Evolutionary conservation across 306 rosid species (phyloP).

Genomic region (Cucumis cinereus): DNA sequence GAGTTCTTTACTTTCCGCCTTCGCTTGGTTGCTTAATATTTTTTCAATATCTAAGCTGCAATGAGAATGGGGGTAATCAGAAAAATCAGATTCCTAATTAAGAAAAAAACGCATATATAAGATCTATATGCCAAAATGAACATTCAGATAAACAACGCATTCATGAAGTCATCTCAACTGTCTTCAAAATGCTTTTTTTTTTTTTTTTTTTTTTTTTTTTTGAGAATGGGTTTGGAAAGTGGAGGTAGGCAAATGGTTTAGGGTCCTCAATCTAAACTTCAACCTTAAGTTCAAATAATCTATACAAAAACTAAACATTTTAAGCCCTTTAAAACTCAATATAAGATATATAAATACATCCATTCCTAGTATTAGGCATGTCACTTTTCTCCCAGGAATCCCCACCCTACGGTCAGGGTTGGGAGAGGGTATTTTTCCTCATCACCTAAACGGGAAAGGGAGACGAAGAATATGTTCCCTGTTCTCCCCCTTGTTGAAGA

Average conservation of each 20-base stretch:
- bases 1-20: conserved; percentile 52
- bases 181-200: not conserved
- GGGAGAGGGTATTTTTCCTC: not conserved
- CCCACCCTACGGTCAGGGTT: not conserved
- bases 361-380: not conserved
- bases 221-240: not conserved
- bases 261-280: not conserved
- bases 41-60: conserved; percentile 50
- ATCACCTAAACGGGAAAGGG: not conserved
- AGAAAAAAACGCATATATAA: not conserved
- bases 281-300: not conserved
- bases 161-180: not conserved
- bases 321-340: not conserved
- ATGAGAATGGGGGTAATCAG: not conserved
- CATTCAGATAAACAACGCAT: not conserved
- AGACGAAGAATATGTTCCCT: not conserved
- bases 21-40: conserved; percentile 41
- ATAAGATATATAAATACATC: not conserved
- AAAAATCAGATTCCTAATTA: not conserved
- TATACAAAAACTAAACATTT: not conserved
- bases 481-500: not conserved
- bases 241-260: not conserved
- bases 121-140: not conserved
- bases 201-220: not conserved
- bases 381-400: not conserved